Evolutionary conservation across 106 monocot genomes (phyloP).

Genomic region (Acorus calamus): DNA sequence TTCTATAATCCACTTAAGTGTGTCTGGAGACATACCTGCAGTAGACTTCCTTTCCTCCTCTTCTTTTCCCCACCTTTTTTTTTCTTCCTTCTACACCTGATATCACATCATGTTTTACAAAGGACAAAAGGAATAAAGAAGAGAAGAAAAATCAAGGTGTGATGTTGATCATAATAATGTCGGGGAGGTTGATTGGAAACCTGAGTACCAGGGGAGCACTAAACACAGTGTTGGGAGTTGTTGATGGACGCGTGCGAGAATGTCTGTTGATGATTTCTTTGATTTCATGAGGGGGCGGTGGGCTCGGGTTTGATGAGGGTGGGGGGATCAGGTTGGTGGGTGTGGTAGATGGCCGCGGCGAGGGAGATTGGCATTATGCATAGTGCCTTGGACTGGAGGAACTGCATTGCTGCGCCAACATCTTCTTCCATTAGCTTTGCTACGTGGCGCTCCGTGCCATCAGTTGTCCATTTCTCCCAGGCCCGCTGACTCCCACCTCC

Average conservation of each 20-base stretch:
- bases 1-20: too few species aligned
- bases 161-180: too few species aligned
- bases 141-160: too few species aligned
- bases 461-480: constrained; percentile 60
- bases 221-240: neutral
- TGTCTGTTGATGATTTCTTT: neutral
- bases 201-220: too few species aligned
- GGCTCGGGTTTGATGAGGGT: constrained; percentile 46
- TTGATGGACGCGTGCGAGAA: constrained; percentile 1
- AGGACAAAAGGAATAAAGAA: too few species aligned
- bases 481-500: constrained; percentile 30
- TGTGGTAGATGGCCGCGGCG: constrained; percentile 42
- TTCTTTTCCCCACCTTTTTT: too few species aligned
- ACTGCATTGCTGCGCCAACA: constrained; percentile 53
- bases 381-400: constrained; percentile 58
- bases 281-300: constrained; percentile 25
- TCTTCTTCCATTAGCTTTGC: constrained; percentile 71
- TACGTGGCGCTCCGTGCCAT: constrained; percentile 53
- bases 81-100: too few species aligned
- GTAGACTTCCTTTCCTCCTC: too few species aligned
- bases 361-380: constrained; percentile 62
- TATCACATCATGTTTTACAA: too few species aligned
- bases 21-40: too few species aligned
- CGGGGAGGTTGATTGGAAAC: too few species aligned
- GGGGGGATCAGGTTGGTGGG: constrained; percentile 22